Percentiles rank a stretch among this genome's conserved stretches.
These are phyloP conservation scores for Lasiodiplodia sp. DNA, from an alignment of 2,329 filamentous ascomycete species.

Conservation along the genomic window DNA sequence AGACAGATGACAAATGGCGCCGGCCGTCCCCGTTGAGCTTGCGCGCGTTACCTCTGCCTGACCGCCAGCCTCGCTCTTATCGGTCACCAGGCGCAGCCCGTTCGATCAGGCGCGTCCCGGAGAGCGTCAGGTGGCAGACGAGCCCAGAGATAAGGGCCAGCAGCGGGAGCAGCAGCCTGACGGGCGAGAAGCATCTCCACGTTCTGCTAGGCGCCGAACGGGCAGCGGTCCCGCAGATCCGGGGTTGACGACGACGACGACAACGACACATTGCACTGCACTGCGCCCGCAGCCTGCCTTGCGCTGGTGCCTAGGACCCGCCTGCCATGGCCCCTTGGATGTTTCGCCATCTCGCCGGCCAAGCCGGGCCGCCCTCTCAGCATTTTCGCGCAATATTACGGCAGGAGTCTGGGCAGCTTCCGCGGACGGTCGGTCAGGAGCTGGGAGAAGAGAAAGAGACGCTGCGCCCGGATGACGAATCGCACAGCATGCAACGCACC, in stretches of 20 bases:
- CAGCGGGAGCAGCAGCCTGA: background rate
- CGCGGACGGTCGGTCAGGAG: slow-evolving; percentile 16
- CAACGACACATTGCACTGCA: slow-evolving; percentile 16
- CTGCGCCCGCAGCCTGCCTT: background rate
- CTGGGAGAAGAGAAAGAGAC: background rate
- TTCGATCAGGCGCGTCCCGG: slow-evolving; percentile 16
- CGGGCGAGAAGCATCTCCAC: slow-evolving; percentile 9
- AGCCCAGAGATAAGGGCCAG: slow-evolving; percentile 17
- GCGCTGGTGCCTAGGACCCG: background rate
- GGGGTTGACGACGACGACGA: slow-evolving; percentile 4
- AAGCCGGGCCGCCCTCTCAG: slow-evolving; percentile 1
- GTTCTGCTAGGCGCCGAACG: slow-evolving; percentile 17
- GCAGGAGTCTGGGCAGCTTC: slow-evolving; percentile 10
- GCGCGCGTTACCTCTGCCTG: slow-evolving; percentile 5
- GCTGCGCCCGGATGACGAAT: slow-evolving; percentile 19
- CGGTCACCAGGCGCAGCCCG: slow-evolving; percentile 11
- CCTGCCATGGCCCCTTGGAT: background rate
- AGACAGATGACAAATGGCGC: slow-evolving; percentile 28
- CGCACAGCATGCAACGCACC: slow-evolving; percentile 19
- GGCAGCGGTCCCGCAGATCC: slow-evolving; percentile 12
- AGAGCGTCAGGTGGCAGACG: slow-evolving; percentile 14
- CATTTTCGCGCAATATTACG: slow-evolving; percentile 6
- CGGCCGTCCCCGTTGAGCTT: slow-evolving; percentile 19
- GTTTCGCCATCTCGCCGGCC: slow-evolving; percentile 1
- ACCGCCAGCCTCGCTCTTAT: background rate